These are phyloP conservation scores for Colletotrichum spaethianum DNA, from an alignment of 2,329 filamentous ascomycete genomes.

Conservation along the genomic window DNA sequence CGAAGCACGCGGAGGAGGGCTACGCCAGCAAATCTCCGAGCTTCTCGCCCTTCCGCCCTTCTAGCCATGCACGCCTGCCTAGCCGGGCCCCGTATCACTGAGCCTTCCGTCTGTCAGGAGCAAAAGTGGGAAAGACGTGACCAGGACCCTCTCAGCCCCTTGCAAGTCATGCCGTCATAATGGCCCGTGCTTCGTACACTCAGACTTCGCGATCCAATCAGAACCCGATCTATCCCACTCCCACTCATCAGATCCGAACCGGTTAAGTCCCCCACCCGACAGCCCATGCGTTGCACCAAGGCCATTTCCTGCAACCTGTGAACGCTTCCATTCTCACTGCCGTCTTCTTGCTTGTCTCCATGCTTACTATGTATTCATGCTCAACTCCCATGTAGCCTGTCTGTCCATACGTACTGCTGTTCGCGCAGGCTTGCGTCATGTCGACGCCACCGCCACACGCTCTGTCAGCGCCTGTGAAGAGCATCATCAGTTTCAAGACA, in stretches of 20 bases:
- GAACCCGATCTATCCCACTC: background rate
- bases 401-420: background rate
- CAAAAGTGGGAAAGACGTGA: background rate
- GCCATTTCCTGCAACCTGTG: background rate
- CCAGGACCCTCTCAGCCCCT: too few species aligned
- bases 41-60: too few species aligned
- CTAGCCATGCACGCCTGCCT: too few species aligned
- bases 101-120: background rate
- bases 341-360: background rate
- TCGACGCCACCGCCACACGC: constrained; percentile 11
- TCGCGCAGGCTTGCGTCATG: background rate
- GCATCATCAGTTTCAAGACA: background rate
- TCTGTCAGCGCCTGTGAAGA: too few species aligned
- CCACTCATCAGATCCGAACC: background rate
- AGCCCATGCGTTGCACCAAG: too few species aligned
- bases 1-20: too few species aligned
- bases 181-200: constrained; percentile 3
- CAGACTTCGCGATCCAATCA: background rate
- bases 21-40: too few species aligned
- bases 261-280: background rate
- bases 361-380: background rate
- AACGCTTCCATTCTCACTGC: background rate
- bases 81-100: background rate
- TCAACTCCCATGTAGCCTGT: background rate
- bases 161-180: constrained; percentile 14